Evolutionary conservation across 2,329 filamentous ascomycete species (phyloP).

Genomic region (Trichoderma atroviride): DNA sequence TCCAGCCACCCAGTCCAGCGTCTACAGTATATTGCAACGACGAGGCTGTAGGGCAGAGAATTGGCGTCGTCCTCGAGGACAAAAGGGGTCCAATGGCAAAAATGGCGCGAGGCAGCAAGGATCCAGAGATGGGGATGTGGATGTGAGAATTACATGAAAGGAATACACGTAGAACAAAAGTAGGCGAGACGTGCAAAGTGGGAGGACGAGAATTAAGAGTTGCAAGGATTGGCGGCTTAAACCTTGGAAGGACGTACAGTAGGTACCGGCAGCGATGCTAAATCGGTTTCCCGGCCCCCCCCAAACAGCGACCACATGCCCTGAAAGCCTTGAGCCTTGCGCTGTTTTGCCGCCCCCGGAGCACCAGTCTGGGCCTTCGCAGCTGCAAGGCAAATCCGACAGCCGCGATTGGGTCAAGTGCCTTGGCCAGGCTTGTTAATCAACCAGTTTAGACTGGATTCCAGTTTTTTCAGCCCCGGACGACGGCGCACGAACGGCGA

Average conservation of each 20-base stretch:
- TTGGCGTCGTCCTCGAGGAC: neutral
- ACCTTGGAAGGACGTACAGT: neutral
- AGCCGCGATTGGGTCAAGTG: neutral
- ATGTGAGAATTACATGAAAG: neutral
- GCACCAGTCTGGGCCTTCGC: neutral
- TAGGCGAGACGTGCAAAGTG: neutral
- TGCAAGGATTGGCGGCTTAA: neutral
- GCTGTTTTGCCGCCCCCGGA: neutral
- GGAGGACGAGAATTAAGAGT: neutral
- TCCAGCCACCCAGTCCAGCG: neutral
- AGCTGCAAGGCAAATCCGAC: neutral
- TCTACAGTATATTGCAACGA: neutral
- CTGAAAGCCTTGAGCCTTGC: neutral
- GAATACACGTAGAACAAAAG: neutral
- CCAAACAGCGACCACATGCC: neutral
- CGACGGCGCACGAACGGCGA: conserved; percentile 17
- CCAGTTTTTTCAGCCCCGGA: neutral
- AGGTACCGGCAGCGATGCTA: neutral
- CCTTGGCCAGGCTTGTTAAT: neutral
- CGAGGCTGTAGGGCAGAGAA: neutral
- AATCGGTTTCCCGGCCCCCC: neutral
- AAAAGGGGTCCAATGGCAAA: neutral
- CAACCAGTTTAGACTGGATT: neutral
- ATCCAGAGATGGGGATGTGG: neutral
- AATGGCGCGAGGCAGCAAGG: neutral